These are phyloP conservation scores for Aurantiochytrium sp. DNA, from an alignment of 108 stramenopile species.

Conservation along the genomic window DNA sequence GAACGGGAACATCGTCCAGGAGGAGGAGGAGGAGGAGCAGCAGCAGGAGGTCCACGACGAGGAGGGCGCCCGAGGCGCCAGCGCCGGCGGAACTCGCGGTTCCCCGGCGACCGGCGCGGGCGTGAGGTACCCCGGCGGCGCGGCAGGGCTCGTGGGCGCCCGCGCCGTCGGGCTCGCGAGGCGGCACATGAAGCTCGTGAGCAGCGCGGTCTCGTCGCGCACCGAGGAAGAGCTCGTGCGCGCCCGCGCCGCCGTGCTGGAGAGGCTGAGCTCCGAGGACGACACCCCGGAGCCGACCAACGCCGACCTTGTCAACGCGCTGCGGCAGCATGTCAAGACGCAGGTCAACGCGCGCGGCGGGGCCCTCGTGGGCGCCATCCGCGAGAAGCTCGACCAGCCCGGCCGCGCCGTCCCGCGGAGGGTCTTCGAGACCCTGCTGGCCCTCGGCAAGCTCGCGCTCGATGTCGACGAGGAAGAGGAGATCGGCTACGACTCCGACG, in stretches of 20 bases:
- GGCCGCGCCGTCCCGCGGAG: not conserved
- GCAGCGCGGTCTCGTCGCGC: not conserved
- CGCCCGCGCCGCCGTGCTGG: not conserved
- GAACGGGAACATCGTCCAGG: not conserved
- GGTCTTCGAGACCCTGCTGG: not conserved
- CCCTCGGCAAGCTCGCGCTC: not conserved
- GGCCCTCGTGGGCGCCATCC: not conserved
- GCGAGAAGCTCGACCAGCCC: not conserved
- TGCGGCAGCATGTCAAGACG: not conserved
- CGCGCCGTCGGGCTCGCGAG: not conserved
- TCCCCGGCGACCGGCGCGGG: not conserved
- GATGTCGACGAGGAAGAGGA: not conserved
- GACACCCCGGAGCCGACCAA: not conserved
- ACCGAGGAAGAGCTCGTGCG: not conserved
- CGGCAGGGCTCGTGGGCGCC: not conserved
- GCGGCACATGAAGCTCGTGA: not conserved
- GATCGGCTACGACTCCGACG: no score
- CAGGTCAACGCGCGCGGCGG: not conserved
- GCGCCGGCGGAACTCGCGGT: not conserved
- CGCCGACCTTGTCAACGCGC: not conserved
- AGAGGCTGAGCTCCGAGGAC: not conserved
- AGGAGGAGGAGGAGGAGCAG: not conserved
- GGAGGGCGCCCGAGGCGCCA: not conserved
- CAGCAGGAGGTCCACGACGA: not conserved
- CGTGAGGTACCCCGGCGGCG: not conserved